Evolutionary conservation across 176 grass and related monocot genomes (phyloP), one percentile per base, ranked within the genome.

Genomic region (Microstegium vimineum): DNA sequence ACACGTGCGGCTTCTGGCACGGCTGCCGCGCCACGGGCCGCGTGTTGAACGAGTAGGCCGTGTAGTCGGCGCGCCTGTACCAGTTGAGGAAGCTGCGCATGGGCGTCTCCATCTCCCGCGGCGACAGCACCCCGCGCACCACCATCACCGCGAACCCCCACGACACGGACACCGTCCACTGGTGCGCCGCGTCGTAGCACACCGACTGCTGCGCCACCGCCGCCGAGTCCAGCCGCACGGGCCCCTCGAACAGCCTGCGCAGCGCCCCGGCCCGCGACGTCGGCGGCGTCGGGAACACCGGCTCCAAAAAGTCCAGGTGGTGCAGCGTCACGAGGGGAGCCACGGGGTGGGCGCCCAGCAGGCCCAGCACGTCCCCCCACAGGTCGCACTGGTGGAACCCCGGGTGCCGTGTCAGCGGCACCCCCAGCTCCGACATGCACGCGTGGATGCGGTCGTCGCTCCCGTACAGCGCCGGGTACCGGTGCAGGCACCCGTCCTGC

Each of bases 301-400:
- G 63, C 63, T 66, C 31, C 31, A 66, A 3, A 8, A 67, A n/a
- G 81, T 92, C 86, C 16, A 98, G 83, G 92, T 94, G 92, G 88
- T 98, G 92, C 17, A 94, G 82, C 23, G 95, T 91, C 30, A 98
- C 73, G 52, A 98, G 68, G 8, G 95, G 95, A n/a, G 90, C 88
- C 79, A 98, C 43, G 31, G 95, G 95, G 88, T 98, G 95, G 2
- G 94, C 86, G 41, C 74, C 63, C 5, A 97, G 88, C 63, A 91
- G 86, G n/a, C 94, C 94, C 15, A 93, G 84, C 32, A 93, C 81
- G 84, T 93, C 89, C 9, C 94, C 91, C 79, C 92, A 93, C 17
- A 97, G 84, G 77, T 97, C 94, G 83, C 86, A 93, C 76, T 97
- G 94, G 82, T 94, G 94, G 87, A 97, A 97, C 31, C 94, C 94